Evolutionary conservation across 2,329 filamentous ascomycete species (phyloP), one percentile per base, ranked within the genome.

Genomic region (Microdochium paspali): DNA sequence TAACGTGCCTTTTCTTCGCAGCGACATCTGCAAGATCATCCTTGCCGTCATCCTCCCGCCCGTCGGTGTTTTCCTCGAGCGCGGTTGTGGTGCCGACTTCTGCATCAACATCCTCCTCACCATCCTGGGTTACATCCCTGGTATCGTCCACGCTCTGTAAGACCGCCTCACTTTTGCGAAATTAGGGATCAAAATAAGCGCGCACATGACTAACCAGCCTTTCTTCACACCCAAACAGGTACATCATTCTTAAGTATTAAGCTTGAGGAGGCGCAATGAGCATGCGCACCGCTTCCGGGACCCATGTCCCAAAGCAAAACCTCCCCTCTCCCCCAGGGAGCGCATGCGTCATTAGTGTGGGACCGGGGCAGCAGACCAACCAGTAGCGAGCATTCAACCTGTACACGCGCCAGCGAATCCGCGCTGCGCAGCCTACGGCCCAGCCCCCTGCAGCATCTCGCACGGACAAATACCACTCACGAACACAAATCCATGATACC

Each of bases 81-180:
- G 83, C 57, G 86, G 86, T 59, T 89, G 85, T 68, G 79, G 79
- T 65, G 80, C 80, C 57, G 85, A 89, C 62, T 73, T 90, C 63
- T 73, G 85, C 66, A 89, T 90, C 77, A 89, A 88, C 76, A 82
- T 89, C 68, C 75, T 87, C 60, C 71, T 88, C 68, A 87, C 83
- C 54, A 77, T 84, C 56, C 71, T 84, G 61, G 82, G 79, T 68
- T 84, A 80, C 67, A 77, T 85, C 60, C 80, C 80, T 45, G 82
- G 85, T 67, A 86, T 89, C 69, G 84, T 89, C 64, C 85, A 89
- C 71, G 85, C 85, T 53, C 68, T 89, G 77, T 89, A 81, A 39
- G 45, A n/a, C n/a, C 24, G 10, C 23, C 25, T 42, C 30, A 6
- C 28, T 46, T 4, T 3, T 10, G 42, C 21, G 23, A 7, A 9